Evolutionary conservation across 2,329 filamentous ascomycete genomes (phyloP), one percentile per base, ranked within the genome.

Genomic region (Ophiostoma himal-ulmi): DNA sequence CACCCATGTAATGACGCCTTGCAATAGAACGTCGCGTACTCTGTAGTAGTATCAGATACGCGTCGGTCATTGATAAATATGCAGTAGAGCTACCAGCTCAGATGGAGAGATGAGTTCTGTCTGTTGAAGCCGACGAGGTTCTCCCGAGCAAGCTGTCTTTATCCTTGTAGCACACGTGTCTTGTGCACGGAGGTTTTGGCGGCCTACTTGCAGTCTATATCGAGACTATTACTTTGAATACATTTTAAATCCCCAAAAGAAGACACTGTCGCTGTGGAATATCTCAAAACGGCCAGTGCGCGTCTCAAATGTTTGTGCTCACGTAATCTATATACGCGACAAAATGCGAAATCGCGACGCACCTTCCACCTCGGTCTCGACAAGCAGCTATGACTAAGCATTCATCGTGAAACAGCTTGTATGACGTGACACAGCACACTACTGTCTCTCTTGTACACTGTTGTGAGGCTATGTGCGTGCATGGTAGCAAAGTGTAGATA

Each of bases 271-370:
- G 8, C 39, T 13, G 52, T 57, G 52, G 30, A 26, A 57, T 22
- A 57, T 26, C 14, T 22, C 52, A 17, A 57, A 57, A 26, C 52
- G 7, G 44, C n/a, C 48, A 54, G 20, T 22, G 48, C 20, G 3
- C 52, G 52, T 57, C 52, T 57, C 52, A 22, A 22, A 57, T 13
- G 52, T 57, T 57, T 3, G 52, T 57, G 52, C 52, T 57, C 52
- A 57, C 52, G 52, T 57, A 57, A 57, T 57, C 52, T 57, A 57
- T 57, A 57, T 57, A 57, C 52, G n/a, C 52, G 52, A 57, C 52
- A 26, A 26, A 26, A 5, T 10, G 37, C 6, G 41, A 48, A 48
- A 26, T 57, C 52, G 52, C 52, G 52, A 57, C 52, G 44, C 39
- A 10, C 52, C 52, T 57, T 30, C 52, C 22, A 6, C 5, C 6